These are phyloP conservation scores for Datisca glomerata DNA, from an alignment of 306 rosid genomes.

Conservation along the genomic window DNA sequence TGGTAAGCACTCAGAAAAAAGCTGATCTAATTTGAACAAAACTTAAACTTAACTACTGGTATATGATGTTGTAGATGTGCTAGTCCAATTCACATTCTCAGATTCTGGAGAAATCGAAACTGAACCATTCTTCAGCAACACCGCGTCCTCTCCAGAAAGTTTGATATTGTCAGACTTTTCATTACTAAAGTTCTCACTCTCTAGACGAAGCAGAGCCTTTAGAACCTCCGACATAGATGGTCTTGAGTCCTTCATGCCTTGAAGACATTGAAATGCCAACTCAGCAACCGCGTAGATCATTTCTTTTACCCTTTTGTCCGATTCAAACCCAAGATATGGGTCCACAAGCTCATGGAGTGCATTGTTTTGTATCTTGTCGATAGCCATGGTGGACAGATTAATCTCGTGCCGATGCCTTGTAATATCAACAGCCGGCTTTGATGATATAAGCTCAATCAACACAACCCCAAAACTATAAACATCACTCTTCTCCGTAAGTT, in stretches of 20 bases:
- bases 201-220: constrained; percentile 34
- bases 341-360: constrained; percentile 64
- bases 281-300: constrained; percentile 66
- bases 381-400: constrained; percentile 69
- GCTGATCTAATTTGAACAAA: constrained; percentile 9
- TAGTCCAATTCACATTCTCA: constrained; percentile 7
- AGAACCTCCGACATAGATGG: constrained; percentile 54
- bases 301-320: constrained; percentile 34
- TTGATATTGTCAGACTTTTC: constrained; percentile 37
- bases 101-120: constrained; percentile 47
- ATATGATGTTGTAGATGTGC: constrained; percentile 40
- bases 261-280: constrained; percentile 72
- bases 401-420: constrained; percentile 73
- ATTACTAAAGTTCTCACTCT: constrained; percentile 21
- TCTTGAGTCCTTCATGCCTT: constrained; percentile 48
- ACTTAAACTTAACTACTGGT: constrained; percentile 25
- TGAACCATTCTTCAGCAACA: constrained; percentile 31
- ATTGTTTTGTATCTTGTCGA: constrained; percentile 50
- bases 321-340: constrained; percentile 40
- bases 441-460: constrained; percentile 60
- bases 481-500: constrained; percentile 67
- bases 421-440: constrained; percentile 76
- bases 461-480: constrained; percentile 91
- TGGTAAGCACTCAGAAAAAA: no score
- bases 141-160: constrained; percentile 28